phyloP scores from a whole-genome alignment of 805 yeast genomes.

The Zygoascus ofunaensis region DNA sequence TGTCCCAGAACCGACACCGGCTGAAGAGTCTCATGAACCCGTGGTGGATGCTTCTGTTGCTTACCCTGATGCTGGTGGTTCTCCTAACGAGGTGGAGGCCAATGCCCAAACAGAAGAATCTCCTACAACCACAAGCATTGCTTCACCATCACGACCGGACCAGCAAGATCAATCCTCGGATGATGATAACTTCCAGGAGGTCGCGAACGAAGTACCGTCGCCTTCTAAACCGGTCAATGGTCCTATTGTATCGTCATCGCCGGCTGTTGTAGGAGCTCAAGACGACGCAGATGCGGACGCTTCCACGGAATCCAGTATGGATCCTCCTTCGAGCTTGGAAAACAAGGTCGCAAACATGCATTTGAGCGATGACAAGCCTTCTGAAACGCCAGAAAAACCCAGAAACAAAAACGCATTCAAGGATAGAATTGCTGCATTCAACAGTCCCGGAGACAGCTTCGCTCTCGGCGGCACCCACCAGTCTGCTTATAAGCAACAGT shows the following conservation, averaged over 20 bases:
- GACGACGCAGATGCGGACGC: not conserved
- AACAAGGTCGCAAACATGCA: not conserved
- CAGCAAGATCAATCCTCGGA: slow-evolving; percentile 12
- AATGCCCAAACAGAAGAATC: slow-evolving; percentile 1
- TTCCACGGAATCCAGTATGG: no score
- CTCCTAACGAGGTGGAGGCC: slow-evolving; percentile 1
- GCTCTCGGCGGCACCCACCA: slow-evolving; percentile 31
- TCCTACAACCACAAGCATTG: not conserved
- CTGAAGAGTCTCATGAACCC: slow-evolving; percentile 1
- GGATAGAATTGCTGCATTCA: slow-evolving; percentile 44
- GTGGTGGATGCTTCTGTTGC: not conserved
- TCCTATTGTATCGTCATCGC: not conserved
- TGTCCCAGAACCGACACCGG: slow-evolving; percentile 2
- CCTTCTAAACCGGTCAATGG: not conserved
- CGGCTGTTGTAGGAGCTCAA: not conserved
- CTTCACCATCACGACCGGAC: slow-evolving; percentile 2
- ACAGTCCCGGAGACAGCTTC: slow-evolving; percentile 31
- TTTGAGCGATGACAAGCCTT: not conserved
- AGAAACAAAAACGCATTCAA: slow-evolving; percentile 30
- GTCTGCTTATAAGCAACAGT: slow-evolving; percentile 32
- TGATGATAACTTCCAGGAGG: slow-evolving; percentile 10
- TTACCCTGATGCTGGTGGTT: not conserved
- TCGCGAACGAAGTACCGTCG: slow-evolving; percentile 3
- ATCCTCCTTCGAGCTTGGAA: not conserved
- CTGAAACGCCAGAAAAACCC: not conserved